Conservation (phyloP, 441 rosid genomes). For the Gossypium laxum region DNA sequence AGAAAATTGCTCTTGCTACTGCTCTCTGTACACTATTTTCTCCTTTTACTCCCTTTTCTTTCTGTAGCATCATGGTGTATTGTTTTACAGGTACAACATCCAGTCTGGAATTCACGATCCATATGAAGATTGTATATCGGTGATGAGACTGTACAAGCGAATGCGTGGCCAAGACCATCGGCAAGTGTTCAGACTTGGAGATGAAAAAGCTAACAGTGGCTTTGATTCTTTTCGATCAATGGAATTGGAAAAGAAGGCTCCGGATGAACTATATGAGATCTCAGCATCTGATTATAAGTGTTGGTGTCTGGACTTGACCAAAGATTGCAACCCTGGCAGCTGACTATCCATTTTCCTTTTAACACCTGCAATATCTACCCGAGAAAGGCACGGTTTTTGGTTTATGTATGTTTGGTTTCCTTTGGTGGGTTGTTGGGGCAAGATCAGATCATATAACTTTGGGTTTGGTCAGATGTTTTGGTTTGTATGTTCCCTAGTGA, state of each 20-base stretch:
- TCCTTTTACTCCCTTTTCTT: neutral
- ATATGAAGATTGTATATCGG: slow-evolving; percentile 59
- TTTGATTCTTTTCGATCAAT: slow-evolving; percentile 31
- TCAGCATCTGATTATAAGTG: slow-evolving; percentile 47
- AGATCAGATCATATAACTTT: neutral
- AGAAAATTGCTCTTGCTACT: neutral
- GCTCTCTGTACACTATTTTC: neutral
- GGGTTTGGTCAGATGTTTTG: neutral
- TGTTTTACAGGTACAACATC: slow-evolving; percentile 40
- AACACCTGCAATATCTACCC: neutral
- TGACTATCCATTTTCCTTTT: neutral
- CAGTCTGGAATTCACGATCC: slow-evolving; percentile 48
- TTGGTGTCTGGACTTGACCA: slow-evolving; percentile 49
- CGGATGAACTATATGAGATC: slow-evolving; percentile 44
- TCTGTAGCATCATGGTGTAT: neutral
- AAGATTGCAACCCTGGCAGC: slow-evolving; percentile 10
- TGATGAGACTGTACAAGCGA: slow-evolving; percentile 63
- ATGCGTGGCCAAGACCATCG: slow-evolving; percentile 43
- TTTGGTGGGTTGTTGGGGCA: neutral
- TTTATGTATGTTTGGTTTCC: neutral
- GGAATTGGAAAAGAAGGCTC: slow-evolving; percentile 52
- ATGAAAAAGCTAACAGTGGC: slow-evolving; percentile 14
- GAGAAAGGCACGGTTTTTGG: neutral
- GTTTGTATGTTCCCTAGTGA: neutral
- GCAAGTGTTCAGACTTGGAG: slow-evolving; percentile 15